Percentiles rank a stretch among this genome's conserved stretches.
Evolutionary conservation across 441 rosid species (phyloP).

Genomic region (Euphorbia celastroides): DNA sequence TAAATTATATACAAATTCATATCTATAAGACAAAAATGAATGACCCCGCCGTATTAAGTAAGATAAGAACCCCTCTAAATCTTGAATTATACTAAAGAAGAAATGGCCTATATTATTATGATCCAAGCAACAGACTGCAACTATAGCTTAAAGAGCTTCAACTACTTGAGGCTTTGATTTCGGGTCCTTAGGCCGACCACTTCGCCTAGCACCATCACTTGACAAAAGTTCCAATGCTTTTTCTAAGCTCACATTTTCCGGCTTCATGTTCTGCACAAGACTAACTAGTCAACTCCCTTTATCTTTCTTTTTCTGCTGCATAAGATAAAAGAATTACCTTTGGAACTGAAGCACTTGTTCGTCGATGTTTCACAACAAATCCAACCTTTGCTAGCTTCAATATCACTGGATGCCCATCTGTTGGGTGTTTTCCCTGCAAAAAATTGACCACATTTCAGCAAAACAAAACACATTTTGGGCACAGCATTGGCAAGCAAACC

Average conservation of each 20-base stretch:
- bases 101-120: no score
- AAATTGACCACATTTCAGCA: conserved; percentile 15
- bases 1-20: no score
- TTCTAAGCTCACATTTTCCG: conserved; percentile 57
- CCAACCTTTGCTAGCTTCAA: conserved; percentile 67
- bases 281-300: no score
- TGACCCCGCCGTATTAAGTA: no score
- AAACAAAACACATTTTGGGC: conserved; percentile 1
- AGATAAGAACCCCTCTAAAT: no score
- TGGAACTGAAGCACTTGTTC: conserved; percentile 76
- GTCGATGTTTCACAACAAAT: conserved; percentile 61
- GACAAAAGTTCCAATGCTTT: conserved; percentile 70
- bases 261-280: conserved; percentile 68
- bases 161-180: conserved; percentile 41
- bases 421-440: conserved; percentile 77
- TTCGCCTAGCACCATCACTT: conserved; percentile 44
- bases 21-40: no score
- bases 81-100: no score
- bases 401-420: conserved; percentile 71
- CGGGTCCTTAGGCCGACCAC: conserved; percentile 67
- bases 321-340: no score
- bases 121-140: no score
- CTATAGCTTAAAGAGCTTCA: conserved; percentile 24
- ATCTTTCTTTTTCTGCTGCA: no score
- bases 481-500: conserved; percentile 18